Evolutionary conservation across 2,329 filamentous ascomycete species (phyloP).

Genomic region (Alternaria conjuncta): DNA sequence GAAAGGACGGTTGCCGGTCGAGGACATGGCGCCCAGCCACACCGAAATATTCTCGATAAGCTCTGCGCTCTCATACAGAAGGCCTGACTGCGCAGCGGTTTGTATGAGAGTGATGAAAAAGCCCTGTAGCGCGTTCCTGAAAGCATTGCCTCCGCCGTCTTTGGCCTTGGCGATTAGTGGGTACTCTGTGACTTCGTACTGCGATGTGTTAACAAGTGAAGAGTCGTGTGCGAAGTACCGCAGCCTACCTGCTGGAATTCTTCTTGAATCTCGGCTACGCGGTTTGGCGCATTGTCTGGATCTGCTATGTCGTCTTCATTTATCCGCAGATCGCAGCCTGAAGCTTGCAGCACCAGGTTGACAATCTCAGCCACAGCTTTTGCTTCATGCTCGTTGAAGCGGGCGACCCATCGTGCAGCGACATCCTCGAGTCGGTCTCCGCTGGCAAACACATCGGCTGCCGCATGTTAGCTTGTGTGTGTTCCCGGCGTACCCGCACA

Average conservation of each 20-base stretch:
- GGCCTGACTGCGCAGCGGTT: conserved; percentile 79
- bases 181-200: conserved; percentile 85
- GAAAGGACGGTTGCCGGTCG: conserved; percentile 85
- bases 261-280: conserved; percentile 83
- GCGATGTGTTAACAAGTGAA: conserved; percentile 19
- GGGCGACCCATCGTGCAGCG: conserved; percentile 63
- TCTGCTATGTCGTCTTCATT: conserved; percentile 85
- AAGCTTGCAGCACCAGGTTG: conserved; percentile 68
- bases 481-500: not conserved
- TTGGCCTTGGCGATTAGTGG: conserved; percentile 85
- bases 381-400: conserved; percentile 63
- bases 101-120: conserved; percentile 82
- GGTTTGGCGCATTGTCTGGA: conserved; percentile 81
- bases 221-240: too few relatives aligned
- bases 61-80: conserved; percentile 76
- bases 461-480: conserved; percentile 27
- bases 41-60: conserved; percentile 87
- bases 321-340: conserved; percentile 82
- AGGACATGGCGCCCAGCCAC: conserved; percentile 92
- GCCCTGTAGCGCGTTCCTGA: conserved; percentile 76
- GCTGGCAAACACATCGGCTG: conserved; percentile 66
- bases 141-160: conserved; percentile 75
- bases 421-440: conserved; percentile 62
- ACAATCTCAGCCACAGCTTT: conserved; percentile 64
- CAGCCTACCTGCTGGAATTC: conserved; percentile 77